Evolutionary conservation across 2,329 filamentous ascomycete species (phyloP).

Genomic region (Exophiala sp.): DNA sequence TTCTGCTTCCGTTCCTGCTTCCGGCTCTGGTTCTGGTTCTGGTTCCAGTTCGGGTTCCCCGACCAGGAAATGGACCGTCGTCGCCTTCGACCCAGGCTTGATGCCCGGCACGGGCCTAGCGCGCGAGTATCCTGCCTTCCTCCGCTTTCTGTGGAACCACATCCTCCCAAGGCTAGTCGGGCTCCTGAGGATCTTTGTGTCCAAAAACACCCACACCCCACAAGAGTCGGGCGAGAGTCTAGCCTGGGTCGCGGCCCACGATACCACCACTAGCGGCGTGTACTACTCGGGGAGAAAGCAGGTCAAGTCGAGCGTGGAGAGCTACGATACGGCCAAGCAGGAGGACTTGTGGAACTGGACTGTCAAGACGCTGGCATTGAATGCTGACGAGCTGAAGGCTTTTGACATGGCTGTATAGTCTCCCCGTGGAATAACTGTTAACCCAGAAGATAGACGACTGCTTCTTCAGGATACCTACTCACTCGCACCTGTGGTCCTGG

Average conservation of each 20-base stretch:
- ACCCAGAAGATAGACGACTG: too few relatives aligned
- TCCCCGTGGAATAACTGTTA: too few relatives aligned
- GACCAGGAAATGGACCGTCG: conserved; percentile 36
- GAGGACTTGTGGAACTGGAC: conserved; percentile 49
- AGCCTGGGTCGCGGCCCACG: conserved; percentile 37
- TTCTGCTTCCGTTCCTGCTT: too few relatives aligned
- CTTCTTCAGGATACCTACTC: too few relatives aligned
- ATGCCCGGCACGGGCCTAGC: conserved; percentile 45
- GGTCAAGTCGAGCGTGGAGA: conserved; percentile 40
- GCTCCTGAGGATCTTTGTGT: conserved; percentile 33
- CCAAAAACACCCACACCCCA: conserved; percentile 37
- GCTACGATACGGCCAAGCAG: conserved; percentile 42
- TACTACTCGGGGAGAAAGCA: conserved; percentile 43
- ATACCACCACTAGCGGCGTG: conserved; percentile 34
- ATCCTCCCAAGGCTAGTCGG: conserved; percentile 36
- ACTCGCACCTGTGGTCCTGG: too few relatives aligned
- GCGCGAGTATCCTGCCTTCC: conserved; percentile 31
- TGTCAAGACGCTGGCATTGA: conserved; percentile 31
- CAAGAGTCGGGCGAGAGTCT: conserved; percentile 39
- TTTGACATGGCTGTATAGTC: conserved; percentile 22
- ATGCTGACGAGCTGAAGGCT: conserved; percentile 27
- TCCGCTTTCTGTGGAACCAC: conserved; percentile 34
- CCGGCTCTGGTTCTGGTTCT: too few relatives aligned
- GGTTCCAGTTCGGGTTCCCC: too few relatives aligned
- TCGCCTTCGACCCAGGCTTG: conserved; percentile 43